Conservation (phyloP, 176 grass and related monocot species). For the Carex myosuroides region DNA sequence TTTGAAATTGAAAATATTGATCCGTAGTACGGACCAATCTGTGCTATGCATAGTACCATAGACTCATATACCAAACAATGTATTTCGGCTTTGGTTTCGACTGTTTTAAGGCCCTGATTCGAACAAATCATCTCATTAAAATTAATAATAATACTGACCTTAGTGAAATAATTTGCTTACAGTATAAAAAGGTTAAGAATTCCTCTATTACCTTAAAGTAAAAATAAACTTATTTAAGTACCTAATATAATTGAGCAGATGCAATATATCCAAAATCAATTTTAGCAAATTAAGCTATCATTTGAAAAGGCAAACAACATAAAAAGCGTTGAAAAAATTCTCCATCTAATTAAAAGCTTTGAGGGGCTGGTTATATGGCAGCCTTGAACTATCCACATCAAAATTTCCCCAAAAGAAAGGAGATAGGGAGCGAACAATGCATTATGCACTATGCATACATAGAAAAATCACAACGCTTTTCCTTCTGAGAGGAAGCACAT, state of each 20-base stretch:
- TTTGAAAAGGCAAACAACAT: not conserved
- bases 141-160: too few relatives aligned
- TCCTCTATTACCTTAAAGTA: not conserved
- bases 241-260: not conserved
- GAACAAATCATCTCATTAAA: too few relatives aligned
- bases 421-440: not conserved
- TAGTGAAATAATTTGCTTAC: not conserved
- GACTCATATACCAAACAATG: too few relatives aligned
- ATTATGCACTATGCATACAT: not conserved
- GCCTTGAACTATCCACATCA: not conserved
- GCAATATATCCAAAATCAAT: not conserved
- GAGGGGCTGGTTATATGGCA: not conserved
- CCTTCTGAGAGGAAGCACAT: not conserved
- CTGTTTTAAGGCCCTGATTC: too few relatives aligned
- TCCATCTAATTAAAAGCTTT: not conserved
- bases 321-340: not conserved
- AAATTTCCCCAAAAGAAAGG: not conserved
- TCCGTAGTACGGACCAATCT: too few relatives aligned
- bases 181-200: not conserved
- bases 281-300: not conserved
- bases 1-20: too few relatives aligned
- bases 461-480: not conserved
- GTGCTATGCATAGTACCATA: too few relatives aligned
- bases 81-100: too few relatives aligned
- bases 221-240: not conserved